Conservation (phyloP, 306 rosid genomes). For the Malus domestica region ASM211411v1 NC_041792.1:5018001-5018500, state of each 20-base stretch:
- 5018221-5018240: too few relatives aligned
- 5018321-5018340: too few relatives aligned
- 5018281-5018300: too few relatives aligned
- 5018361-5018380: not conserved
- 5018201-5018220: too few relatives aligned
- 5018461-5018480: not conserved
- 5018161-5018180: too few relatives aligned
- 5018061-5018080: not conserved
- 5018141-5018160: too few relatives aligned
- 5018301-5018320: too few relatives aligned
- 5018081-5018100: not conserved
- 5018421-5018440: not conserved
- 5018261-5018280: too few relatives aligned
- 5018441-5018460: not conserved
- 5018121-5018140: too few relatives aligned
- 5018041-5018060: constrained; percentile 31
- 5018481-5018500: not conserved
- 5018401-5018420: not conserved
- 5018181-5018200: too few relatives aligned
- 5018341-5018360: not conserved
- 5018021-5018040: constrained; percentile 72
- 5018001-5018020: constrained; percentile 64
- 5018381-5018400: not conserved
- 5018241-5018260: too few relatives aligned
- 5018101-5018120: too few relatives aligned